Conservation (phyloP, 768 basidiomycete genomes). For the Leucogyrophana mollusca region DNA sequence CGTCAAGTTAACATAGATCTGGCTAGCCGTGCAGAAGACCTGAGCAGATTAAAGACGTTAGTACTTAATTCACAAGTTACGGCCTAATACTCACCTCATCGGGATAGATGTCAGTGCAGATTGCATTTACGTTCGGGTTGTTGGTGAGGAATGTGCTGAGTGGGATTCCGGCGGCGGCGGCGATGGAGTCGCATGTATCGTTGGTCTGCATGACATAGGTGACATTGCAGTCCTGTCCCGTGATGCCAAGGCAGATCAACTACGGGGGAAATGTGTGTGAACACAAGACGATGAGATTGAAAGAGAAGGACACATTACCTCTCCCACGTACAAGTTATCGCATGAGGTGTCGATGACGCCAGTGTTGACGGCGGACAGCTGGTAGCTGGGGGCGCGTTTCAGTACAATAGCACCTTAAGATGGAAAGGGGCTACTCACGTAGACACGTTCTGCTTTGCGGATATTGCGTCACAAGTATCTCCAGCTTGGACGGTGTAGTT, state of each 20-base stretch:
- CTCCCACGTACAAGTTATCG: constrained; percentile 47
- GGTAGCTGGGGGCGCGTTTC: constrained; percentile 34
- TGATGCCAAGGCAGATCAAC: constrained; percentile 55
- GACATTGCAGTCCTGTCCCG: constrained; percentile 53
- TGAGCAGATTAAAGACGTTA: constrained; percentile 7
- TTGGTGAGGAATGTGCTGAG: constrained; percentile 49
- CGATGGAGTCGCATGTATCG: constrained; percentile 50
- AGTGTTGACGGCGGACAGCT: constrained; percentile 50
- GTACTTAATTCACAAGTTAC: background rate
- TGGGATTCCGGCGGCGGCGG: constrained; percentile 39
- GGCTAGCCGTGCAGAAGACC: constrained; percentile 26
- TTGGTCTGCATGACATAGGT: constrained; percentile 44
- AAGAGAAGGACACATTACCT: constrained; percentile 26
- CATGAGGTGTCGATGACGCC: constrained; percentile 48
- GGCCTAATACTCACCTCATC: constrained; percentile 45
- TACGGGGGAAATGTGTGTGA: constrained; percentile 12
- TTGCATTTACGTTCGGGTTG: constrained; percentile 60
- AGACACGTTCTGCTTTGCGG: constrained; percentile 42
- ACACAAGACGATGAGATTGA: too few relatives aligned
- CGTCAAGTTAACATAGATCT: constrained; percentile 22
- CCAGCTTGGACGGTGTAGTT: constrained; percentile 48
- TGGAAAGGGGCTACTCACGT: constrained; percentile 33
- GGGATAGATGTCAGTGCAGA: constrained; percentile 55
- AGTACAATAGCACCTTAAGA: background rate
- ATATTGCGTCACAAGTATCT: constrained; percentile 59